Evolutionary conservation across 352 stramenopile species (phyloP).

Genomic region (Phytophthora pluvialis): DNA sequence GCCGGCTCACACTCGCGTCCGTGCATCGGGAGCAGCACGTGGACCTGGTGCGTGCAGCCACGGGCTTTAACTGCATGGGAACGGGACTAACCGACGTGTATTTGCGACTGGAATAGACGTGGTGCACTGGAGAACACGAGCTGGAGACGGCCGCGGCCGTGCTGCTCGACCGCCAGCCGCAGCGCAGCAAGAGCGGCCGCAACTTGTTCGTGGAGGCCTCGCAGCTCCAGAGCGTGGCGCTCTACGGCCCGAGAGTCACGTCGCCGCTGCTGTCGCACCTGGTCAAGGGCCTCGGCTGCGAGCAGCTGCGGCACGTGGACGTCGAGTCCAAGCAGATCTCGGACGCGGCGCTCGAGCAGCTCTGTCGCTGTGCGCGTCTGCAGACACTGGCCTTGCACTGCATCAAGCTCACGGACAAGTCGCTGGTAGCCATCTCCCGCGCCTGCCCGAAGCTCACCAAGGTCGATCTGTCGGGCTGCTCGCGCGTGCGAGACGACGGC

Average conservation of each 20-base stretch:
- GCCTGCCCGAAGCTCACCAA: constrained; percentile 45
- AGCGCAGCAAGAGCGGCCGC: constrained; percentile 19
- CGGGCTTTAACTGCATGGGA: neutral
- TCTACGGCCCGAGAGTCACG: constrained; percentile 71
- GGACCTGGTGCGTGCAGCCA: constrained; percentile 53
- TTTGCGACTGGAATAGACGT: constrained; percentile 47
- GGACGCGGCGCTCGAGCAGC: constrained; percentile 45
- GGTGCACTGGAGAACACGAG: constrained; percentile 71
- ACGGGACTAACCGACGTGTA: neutral
- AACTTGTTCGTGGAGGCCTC: constrained; percentile 24
- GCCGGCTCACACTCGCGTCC: constrained; percentile 58
- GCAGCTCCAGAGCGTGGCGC: constrained; percentile 51
- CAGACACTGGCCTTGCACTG: constrained; percentile 59
- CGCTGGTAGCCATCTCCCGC: constrained; percentile 51
- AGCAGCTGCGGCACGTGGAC: constrained; percentile 51
- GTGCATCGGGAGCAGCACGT: constrained; percentile 53
- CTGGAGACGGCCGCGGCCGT: constrained; percentile 50
- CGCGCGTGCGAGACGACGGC: constrained; percentile 76
- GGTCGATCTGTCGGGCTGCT: constrained; percentile 80
- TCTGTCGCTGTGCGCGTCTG: constrained; percentile 49
- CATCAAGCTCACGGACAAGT: constrained; percentile 74
- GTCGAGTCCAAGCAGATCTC: constrained; percentile 82
- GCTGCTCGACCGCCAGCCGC: constrained; percentile 29
- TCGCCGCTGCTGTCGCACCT: constrained; percentile 49
- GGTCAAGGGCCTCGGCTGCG: constrained; percentile 43